A percentile compares a stretch with the other conserved stretches of the same genome.
These are phyloP conservation scores for Picea glauca DNA, from an alignment of 75 land plant species.

Conservation along the genomic window DNA sequence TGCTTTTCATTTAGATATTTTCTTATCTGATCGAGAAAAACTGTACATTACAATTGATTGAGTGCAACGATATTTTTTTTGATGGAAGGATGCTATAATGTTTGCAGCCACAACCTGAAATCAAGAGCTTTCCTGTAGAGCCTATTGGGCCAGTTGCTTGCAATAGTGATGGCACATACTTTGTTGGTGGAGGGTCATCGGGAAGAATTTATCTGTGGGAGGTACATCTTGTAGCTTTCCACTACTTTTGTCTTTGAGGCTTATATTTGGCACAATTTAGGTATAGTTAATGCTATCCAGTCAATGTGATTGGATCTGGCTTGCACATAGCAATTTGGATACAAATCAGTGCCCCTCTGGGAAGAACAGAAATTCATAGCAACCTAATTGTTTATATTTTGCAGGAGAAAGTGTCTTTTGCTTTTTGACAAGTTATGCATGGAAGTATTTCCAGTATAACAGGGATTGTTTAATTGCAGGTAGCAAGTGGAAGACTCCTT, in stretches of 20 bases:
- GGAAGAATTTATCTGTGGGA: constrained; percentile 90
- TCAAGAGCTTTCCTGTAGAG: constrained; percentile 85
- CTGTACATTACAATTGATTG: background rate
- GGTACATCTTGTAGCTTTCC: constrained; percentile 25
- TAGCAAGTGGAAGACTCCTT: constrained; percentile 68
- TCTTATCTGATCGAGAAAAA: background rate
- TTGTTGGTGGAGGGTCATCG: constrained; percentile 75
- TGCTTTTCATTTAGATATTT: background rate
- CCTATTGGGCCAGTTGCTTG: constrained; percentile 72
- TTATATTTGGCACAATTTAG: background rate
- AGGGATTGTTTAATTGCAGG: constrained; percentile 28
- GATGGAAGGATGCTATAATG: background rate
- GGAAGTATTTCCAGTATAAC: background rate
- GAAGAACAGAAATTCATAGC: background rate
- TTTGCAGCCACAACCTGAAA: constrained; percentile 64
- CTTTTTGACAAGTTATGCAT: background rate
- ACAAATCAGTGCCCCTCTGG: background rate
- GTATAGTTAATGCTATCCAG: background rate
- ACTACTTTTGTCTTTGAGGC: background rate
- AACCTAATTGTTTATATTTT: background rate
- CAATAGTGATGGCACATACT: constrained; percentile 67
- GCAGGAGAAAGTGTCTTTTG: background rate
- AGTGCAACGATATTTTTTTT: background rate
- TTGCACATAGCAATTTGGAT: background rate
- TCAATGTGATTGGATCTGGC: background rate